These are phyloP conservation scores for Penicillium crystallinum DNA, from an alignment of 495 filamentous ascomycete species.

Conservation along the genomic window DNA sequence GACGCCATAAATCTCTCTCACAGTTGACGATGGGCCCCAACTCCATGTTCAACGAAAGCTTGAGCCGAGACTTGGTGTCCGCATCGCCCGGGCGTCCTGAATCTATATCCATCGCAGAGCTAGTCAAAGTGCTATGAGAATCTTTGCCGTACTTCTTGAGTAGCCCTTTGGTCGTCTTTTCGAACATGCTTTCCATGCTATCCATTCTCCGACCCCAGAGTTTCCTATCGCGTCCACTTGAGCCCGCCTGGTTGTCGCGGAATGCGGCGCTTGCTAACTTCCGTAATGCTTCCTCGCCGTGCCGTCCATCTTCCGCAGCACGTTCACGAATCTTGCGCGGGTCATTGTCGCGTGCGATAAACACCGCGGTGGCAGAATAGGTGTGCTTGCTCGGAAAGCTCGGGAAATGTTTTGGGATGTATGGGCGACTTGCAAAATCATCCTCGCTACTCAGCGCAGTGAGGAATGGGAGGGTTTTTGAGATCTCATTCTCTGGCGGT, in stretches of 20 bases:
- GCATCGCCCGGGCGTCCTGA: constrained; percentile 19
- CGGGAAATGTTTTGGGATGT: constrained; percentile 65
- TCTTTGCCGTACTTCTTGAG: constrained; percentile 33
- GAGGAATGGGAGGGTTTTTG: constrained; percentile 43
- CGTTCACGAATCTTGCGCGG: constrained; percentile 66
- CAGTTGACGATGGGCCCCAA: constrained; percentile 46
- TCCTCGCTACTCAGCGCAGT: constrained; percentile 49
- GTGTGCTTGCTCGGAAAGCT: constrained; percentile 69
- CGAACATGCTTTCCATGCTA: constrained; percentile 47
- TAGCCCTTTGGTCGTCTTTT: constrained; percentile 40
- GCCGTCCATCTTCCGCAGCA: constrained; percentile 65
- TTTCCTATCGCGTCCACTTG: constrained; percentile 37
- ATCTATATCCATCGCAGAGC: constrained; percentile 33
- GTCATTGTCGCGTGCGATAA: constrained; percentile 60
- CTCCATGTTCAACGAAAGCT: constrained; percentile 32
- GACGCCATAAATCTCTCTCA: constrained; percentile 41
- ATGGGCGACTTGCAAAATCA: constrained; percentile 43
- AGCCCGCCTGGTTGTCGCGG: constrained; percentile 37
- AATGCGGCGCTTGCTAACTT: constrained; percentile 54
- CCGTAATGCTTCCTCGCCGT: constrained; percentile 69
- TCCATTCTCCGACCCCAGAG: constrained; percentile 40
- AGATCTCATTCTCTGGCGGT: constrained; percentile 38
- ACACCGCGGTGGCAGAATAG: constrained; percentile 62
- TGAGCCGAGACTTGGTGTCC: constrained; percentile 26
- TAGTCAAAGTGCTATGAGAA: neutral